Evolutionary conservation across 2,329 filamentous ascomycete species (phyloP), one percentile per base, ranked within the genome.

Genomic region (Camptophora hylomeconis): DNA sequence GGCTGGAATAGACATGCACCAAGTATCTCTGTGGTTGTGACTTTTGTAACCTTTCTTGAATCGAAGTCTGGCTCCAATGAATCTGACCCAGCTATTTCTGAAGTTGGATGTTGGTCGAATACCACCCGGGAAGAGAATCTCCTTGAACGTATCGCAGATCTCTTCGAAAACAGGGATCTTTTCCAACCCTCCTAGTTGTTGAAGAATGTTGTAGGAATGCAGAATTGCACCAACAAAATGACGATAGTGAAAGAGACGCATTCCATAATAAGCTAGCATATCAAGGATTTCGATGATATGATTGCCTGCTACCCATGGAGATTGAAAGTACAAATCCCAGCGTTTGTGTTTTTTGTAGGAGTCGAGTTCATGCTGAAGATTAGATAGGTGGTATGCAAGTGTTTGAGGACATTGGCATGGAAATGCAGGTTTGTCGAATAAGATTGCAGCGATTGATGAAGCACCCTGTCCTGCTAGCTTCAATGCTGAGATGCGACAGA

Each of bases 261-360:
- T 32, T 7, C 47, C 47, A 22, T 48, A 49, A 33, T 47, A 46
- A 24, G 42, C 37, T 20, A 41, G 36, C 5, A 37, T 32, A 13
- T 47, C 42, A 9, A 45, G 36, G 14, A 49, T 47, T 22, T 48
- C 45, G n/a, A 49, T 30, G 3, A 42, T 36, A 24, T 49, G 46
- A 17, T 35, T 40, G 5, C 45, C 46, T 5, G 38, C 44, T 7
- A 48, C 40, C 39, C 44, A 47, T 2, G 46, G 45, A 4, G 45
- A 44, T 23, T 48, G 45, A 24, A 49, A 47, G 26, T 45, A 41
- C 9, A 46, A 25, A 26, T 45, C 44, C 34, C 47, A 49, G 24
- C 40, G 38, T 17, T 40, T 43, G 20, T 39, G 30, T 9, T 34
- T 32, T 8, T 38, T 29, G 32, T 45, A 49, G 3, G 28, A 17